Percentiles rank a stretch among this genome's conserved stretches.
Evolutionary conservation across 345 rosid genomes (phyloP).

Genomic region (Chamaenerion angustifolium): DNA sequence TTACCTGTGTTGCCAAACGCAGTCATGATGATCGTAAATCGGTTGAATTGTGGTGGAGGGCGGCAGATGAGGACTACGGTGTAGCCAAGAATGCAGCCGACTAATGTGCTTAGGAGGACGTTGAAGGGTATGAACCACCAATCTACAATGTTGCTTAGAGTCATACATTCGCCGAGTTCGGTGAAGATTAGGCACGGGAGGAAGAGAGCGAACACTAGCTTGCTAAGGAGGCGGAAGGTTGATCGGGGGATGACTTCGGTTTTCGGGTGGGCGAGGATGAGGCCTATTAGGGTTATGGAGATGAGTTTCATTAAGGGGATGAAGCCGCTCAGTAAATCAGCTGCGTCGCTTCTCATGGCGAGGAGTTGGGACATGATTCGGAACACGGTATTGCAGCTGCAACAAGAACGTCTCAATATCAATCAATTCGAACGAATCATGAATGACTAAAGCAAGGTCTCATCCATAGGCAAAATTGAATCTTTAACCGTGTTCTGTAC

Average conservation of each 20-base stretch:
- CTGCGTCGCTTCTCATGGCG: constrained; percentile 18
- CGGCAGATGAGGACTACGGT: constrained; percentile 62
- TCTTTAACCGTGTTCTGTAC: too few species aligned
- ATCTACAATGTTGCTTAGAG: constrained; percentile 28
- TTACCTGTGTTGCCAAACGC: constrained; percentile 92
- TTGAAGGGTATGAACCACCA: constrained; percentile 97
- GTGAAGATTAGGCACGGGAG: constrained; percentile 87
- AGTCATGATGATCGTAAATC: constrained; percentile 79
- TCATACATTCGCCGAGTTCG: constrained; percentile 70
- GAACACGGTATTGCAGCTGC: constrained; percentile 6
- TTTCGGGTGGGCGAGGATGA: constrained; percentile 68
- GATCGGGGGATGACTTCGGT: constrained; percentile 50
- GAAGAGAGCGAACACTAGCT: constrained; percentile 82
- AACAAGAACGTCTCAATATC: too few species aligned
- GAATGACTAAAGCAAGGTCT: too few species aligned
- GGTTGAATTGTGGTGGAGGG: constrained; percentile 64
- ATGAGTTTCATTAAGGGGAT: constrained; percentile 72
- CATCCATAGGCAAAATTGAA: too few species aligned
- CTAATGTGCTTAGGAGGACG: constrained; percentile 51
- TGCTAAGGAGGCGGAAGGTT: constrained; percentile 73
- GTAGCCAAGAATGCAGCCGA: constrained; percentile 56
- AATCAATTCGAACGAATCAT: too few species aligned
- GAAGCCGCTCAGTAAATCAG: constrained; percentile 36
- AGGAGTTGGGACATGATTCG: constrained; percentile 7
- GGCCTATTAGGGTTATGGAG: constrained; percentile 54